Evolutionary conservation across 2,329 filamentous ascomycete genomes (phyloP), one percentile per base, ranked within the genome.

Genomic region (Botrytis porri): DNA sequence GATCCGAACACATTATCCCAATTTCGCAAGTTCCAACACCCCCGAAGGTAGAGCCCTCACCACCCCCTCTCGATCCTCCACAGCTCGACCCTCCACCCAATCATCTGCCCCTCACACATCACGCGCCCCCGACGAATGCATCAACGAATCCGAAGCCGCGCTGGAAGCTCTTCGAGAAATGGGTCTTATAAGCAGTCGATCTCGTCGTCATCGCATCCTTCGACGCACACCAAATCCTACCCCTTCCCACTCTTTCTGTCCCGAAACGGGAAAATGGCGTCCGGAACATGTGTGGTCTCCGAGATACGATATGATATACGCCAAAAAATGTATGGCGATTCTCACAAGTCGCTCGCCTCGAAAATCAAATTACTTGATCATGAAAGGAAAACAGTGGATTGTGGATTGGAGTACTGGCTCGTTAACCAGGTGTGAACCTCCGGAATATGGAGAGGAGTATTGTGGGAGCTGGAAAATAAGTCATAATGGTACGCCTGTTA

Each of bases 271-370:
- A 82, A 89, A 89, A 79, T 89, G 88, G 88, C 81, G 83, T 65
- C 88, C 88, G 2, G 82, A 84, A 73, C 86, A 88, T 77, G 81
- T 83, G 69, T 89, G 87, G 87, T 86, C 86, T 9, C 81, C 82
- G 62, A 84, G 84, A 48, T 87, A 89, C 80, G 88, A 89, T 76
- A 83, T 88, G 80, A 81, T 88, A 41, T 89, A 89, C 74, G 88
- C 88, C 69, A 88, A 87, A 79, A 83, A 88, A 16, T 89, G 88
- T 80, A 88, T 88, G 79, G 85, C 86, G n/a, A 86, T 88, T 67
- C 81, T 89, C 16, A 82, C 88, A 37, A 87, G 86, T 79, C 83
- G 86, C 73, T 87, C 85, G 73, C 88, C 88, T 37, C 83, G 88
- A 70, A 89, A 89, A 79, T 87, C 84, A 74, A 87, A 88, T 77